These are phyloP conservation scores for Aspergillus sp. DNA, from an alignment of 2,329 filamentous ascomycete genomes.

Conservation along the genomic window DNA sequence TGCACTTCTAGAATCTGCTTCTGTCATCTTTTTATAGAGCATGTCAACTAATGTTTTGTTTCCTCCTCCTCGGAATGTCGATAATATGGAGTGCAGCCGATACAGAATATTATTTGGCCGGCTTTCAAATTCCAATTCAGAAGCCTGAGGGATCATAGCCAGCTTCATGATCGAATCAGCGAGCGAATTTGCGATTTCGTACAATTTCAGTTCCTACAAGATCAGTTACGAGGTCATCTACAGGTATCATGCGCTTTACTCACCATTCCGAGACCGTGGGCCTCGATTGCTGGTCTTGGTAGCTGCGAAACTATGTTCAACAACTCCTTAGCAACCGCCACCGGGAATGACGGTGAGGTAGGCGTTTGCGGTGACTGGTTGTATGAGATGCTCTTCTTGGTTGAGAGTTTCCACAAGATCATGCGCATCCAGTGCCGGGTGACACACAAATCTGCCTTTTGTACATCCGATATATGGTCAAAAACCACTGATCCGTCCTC, in stretches of 20 bases:
- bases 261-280: conserved; percentile 43
- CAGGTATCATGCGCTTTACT: neutral
- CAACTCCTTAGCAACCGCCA: conserved; percentile 44
- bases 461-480: conserved; percentile 42
- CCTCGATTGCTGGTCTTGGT: conserved; percentile 43
- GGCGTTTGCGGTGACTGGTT: conserved; percentile 10
- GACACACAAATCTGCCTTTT: conserved; percentile 45
- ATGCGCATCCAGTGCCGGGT: conserved; percentile 48
- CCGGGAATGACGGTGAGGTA: conserved; percentile 20
- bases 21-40: conserved; percentile 18
- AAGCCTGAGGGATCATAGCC: conserved; percentile 7
- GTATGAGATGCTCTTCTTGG: conserved; percentile 20
- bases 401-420: conserved; percentile 41
- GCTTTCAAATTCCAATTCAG: conserved; percentile 12
- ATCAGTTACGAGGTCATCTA: conserved; percentile 1
- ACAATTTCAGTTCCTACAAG: conserved; percentile 21
- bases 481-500: conserved; percentile 36
- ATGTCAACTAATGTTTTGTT: conserved; percentile 16
- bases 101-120: conserved; percentile 16
- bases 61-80: conserved; percentile 14
- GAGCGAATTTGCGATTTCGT: conserved; percentile 21
- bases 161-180: conserved; percentile 17
- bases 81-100: conserved; percentile 16
- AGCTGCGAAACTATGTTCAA: conserved; percentile 38
- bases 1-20: conserved; percentile 9